A percentile compares a stretch with the other conserved stretches of the same genome.
phyloP scores from a whole-genome alignment of 177 flowering plant genomes.

The Telopea speciosissima region DNA sequence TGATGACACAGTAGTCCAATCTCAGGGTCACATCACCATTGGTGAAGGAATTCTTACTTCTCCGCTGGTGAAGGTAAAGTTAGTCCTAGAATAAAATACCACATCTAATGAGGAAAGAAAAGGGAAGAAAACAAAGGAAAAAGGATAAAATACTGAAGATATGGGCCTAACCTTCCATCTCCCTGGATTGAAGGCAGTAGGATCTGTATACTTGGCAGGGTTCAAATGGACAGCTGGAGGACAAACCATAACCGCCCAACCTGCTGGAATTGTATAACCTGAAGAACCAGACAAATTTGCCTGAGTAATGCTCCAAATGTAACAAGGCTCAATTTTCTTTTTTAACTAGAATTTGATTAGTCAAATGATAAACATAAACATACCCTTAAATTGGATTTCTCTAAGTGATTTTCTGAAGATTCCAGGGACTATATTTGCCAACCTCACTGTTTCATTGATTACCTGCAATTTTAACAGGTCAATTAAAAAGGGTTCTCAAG shows the following conservation, averaged over 20 bases:
- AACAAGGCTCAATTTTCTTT: not conserved
- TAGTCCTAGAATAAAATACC: not conserved
- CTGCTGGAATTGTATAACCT: slow-evolving; percentile 88
- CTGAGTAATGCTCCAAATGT: slow-evolving; percentile 2
- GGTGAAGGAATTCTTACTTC: too few relatives aligned
- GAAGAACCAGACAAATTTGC: slow-evolving; percentile 29
- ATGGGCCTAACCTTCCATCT: slow-evolving; percentile 77
- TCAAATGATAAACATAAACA: not conserved
- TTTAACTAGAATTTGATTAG: slow-evolving; percentile 2
- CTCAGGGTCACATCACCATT: too few relatives aligned
- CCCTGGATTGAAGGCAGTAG: slow-evolving; percentile 73
- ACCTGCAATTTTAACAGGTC: slow-evolving; percentile 42
- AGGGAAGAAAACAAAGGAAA: not conserved
- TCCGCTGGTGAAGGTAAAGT: too few relatives aligned
- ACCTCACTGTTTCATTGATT: slow-evolving; percentile 83
- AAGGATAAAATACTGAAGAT: too few relatives aligned
- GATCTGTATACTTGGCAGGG: slow-evolving; percentile 64
- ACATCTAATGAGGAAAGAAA: too few relatives aligned
- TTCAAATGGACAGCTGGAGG: slow-evolving; percentile 95
- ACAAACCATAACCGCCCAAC: slow-evolving; percentile 93
- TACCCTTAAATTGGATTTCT: slow-evolving; percentile 75
- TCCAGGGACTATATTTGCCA: slow-evolving; percentile 90
- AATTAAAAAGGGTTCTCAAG: not conserved
- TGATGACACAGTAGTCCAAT: too few relatives aligned
- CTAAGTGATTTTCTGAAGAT: slow-evolving; percentile 72